These are phyloP conservation scores for Fusarium hainanense DNA, from an alignment of 2,329 filamentous ascomycete genomes.

Conservation along the genomic window DNA sequence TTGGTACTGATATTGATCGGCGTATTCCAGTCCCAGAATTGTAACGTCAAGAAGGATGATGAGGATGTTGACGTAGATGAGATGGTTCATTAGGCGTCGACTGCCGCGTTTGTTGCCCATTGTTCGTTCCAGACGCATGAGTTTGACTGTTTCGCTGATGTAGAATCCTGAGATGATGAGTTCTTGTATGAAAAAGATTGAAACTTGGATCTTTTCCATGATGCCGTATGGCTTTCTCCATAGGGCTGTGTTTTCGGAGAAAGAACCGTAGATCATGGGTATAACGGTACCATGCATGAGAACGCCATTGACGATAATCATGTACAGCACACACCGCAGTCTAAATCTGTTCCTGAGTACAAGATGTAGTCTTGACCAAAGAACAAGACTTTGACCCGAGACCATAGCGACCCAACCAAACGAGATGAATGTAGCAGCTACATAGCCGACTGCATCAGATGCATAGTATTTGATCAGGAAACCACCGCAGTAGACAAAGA, in stretches of 20 bases:
- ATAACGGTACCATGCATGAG: constrained; percentile 65
- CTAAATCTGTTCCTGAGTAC: constrained; percentile 62
- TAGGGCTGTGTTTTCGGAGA: constrained; percentile 45
- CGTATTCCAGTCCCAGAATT: constrained; percentile 53
- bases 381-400: constrained; percentile 69
- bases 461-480: constrained; percentile 57
- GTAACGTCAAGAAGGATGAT: constrained; percentile 60
- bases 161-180: constrained; percentile 64
- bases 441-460: constrained; percentile 31
- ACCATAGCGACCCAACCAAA: constrained; percentile 61
- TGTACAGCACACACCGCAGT: constrained; percentile 62
- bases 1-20: constrained; percentile 52
- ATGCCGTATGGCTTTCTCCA: constrained; percentile 54
- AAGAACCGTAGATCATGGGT: constrained; percentile 65
- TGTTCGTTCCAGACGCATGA: constrained; percentile 57
- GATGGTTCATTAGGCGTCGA: constrained; percentile 50
- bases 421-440: constrained; percentile 38
- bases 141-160: constrained; percentile 63
- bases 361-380: constrained; percentile 72
- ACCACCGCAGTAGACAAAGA: constrained; percentile 55
- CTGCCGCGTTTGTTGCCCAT: constrained; percentile 40
- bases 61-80: constrained; percentile 59
- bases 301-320: constrained; percentile 67
- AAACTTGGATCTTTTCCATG: constrained; percentile 67
- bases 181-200: constrained; percentile 67